A percentile compares a stretch with the other conserved stretches of the same genome.
phyloP scores from a whole-genome alignment of 257 asterid species.

The Capsicum pubescens region DNA sequence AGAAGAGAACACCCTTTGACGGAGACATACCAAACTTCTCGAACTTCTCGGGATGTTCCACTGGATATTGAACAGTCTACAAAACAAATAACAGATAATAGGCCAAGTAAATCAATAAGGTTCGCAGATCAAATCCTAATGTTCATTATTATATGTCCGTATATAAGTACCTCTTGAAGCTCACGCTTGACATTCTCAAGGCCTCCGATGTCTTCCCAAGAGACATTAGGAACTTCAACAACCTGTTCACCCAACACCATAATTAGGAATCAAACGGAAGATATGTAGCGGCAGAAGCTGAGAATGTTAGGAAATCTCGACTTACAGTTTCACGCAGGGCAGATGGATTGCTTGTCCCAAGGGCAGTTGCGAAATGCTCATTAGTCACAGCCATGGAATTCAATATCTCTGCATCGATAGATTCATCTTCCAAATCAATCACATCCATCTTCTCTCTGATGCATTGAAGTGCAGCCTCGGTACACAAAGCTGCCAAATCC shows the following conservation, averaged over 20 bases:
- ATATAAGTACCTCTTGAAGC: slow-evolving; percentile 78
- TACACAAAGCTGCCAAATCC: slow-evolving; percentile 93
- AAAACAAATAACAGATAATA: slow-evolving; percentile 11
- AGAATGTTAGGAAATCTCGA: slow-evolving; percentile 18
- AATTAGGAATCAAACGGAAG: slow-evolving; percentile 1
- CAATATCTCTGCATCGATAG: slow-evolving; percentile 87
- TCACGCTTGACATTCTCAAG: slow-evolving; percentile 89
- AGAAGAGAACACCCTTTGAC: slow-evolving; percentile 92
- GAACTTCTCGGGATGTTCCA: slow-evolving; percentile 96
- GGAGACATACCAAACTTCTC: slow-evolving; percentile 98
- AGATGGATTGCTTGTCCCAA: slow-evolving; percentile 94
- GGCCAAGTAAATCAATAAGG: background rate
- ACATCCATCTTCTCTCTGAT: slow-evolving; percentile 98
- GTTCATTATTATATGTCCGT: background rate
- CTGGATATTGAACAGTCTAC: slow-evolving; percentile 95
- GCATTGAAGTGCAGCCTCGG: slow-evolving; percentile 95
- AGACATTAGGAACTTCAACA: slow-evolving; percentile 86
- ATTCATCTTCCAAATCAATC: slow-evolving; percentile 85
- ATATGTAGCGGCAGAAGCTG: background rate
- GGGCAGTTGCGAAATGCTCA: slow-evolving; percentile 89
- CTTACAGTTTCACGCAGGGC: slow-evolving; percentile 92
- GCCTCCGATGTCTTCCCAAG: slow-evolving; percentile 93
- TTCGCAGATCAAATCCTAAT: background rate
- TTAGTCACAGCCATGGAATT: slow-evolving; percentile 94
- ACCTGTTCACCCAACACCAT: slow-evolving; percentile 51